Conservation (phyloP, 208 protist species). For the Leishmania aethiopica region DNA sequence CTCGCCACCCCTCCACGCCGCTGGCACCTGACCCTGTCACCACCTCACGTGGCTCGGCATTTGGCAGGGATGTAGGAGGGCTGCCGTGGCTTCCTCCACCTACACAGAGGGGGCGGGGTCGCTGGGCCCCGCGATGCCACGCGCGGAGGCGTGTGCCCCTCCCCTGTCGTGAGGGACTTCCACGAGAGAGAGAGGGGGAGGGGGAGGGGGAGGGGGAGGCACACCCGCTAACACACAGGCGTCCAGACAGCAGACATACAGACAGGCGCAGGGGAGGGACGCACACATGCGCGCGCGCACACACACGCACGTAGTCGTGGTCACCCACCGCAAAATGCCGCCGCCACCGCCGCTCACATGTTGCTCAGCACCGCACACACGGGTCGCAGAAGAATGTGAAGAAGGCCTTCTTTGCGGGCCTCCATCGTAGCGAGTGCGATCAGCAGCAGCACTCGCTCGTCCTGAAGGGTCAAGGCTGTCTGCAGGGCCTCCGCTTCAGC, state of each 20-base stretch:
- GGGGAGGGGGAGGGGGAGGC: not conserved
- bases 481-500: conserved; percentile 41
- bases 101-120: not conserved
- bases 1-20: not conserved
- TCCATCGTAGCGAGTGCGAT: conserved; percentile 77
- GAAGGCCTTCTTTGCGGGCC: conserved; percentile 75
- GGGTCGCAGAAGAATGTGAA: conserved; percentile 65
- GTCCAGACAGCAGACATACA: not conserved
- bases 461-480: conserved; percentile 58
- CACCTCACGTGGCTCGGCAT: not conserved
- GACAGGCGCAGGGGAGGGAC: too few species aligned
- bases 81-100: not conserved
- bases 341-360: conserved; percentile 33
- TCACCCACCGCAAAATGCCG: not conserved
- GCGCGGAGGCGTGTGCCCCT: not conserved
- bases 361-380: conserved; percentile 65
- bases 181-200: not conserved
- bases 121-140: not conserved
- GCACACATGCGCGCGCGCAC: not conserved
- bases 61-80: not conserved
- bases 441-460: conserved; percentile 70
- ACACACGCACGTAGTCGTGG: not conserved
- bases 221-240: not conserved
- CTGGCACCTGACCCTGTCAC: not conserved
- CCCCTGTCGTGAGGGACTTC: not conserved